Percentiles rank a stretch among this genome's conserved stretches.
Conservation (phyloP, 192 early-diverging fungal species). For the Coemansia sp. region DNA sequence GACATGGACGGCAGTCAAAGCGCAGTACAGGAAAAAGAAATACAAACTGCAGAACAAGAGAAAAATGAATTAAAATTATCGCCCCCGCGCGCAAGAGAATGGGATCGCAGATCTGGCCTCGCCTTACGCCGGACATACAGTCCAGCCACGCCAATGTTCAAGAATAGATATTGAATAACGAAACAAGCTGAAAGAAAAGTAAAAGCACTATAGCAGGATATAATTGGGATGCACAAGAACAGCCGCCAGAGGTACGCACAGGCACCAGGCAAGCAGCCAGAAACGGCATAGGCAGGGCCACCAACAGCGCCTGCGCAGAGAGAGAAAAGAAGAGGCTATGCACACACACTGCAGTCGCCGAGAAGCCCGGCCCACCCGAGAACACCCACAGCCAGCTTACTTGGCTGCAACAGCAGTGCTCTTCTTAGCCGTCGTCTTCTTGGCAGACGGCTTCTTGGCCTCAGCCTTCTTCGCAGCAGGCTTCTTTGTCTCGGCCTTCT, state of each 20-base stretch:
- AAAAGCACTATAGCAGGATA: conserved; percentile 16
- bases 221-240: conserved; percentile 16
- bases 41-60: background rate
- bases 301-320: conserved; percentile 11
- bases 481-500: conserved; percentile 13
- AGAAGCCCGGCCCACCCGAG: background rate
- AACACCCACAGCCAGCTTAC: conserved; percentile 8
- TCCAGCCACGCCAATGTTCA: background rate
- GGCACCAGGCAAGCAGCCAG: background rate
- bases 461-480: conserved; percentile 9
- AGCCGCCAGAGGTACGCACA: background rate
- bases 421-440: conserved; percentile 16
- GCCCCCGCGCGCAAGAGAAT: background rate
- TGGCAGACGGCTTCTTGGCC: conserved; percentile 16
- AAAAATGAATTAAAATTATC: background rate
- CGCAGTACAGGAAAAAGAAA: conserved; percentile 1
- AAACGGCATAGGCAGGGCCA: conserved; percentile 3
- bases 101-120: background rate
- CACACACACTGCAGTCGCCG: conserved; percentile 6
- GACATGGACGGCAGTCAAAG: background rate
- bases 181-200: conserved; percentile 16
- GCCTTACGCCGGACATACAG: too few relatives aligned
- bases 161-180: conserved; percentile 11
- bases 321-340: conserved; percentile 9
- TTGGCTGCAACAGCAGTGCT: conserved; percentile 1